phyloP scores from a whole-genome alignment of 2,329 filamentous ascomycete species.

The Onygenales sp. region DNA sequence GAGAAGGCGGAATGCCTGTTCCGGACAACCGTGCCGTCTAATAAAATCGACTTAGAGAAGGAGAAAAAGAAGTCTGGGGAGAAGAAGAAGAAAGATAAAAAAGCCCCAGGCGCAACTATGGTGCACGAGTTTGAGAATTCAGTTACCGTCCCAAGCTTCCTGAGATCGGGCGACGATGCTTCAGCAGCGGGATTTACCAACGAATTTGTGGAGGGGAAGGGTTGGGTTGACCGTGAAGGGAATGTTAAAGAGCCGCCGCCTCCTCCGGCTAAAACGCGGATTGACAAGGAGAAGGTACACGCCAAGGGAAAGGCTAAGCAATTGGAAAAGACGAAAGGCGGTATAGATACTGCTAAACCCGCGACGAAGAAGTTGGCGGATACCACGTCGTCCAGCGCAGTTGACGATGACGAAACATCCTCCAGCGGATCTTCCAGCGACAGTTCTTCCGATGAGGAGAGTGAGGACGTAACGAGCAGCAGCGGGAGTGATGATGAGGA shows the following conservation, averaged over 20 bases:
- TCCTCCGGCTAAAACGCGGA: slow-evolving; percentile 15
- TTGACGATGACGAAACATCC: slow-evolving; percentile 18
- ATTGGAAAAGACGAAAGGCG: slow-evolving; percentile 6
- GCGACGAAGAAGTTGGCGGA: slow-evolving; percentile 9
- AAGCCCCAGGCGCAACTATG: slow-evolving; percentile 52
- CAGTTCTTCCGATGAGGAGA: slow-evolving; percentile 12
- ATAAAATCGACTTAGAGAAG: slow-evolving; percentile 27
- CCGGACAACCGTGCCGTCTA: slow-evolving; percentile 66
- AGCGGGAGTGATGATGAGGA: slow-evolving; percentile 23
- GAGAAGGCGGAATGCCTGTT: slow-evolving; percentile 75
- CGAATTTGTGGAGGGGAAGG: slow-evolving; percentile 72
- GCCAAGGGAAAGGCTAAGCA: slow-evolving; percentile 12
- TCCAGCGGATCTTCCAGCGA: slow-evolving; percentile 17
- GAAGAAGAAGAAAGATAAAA: slow-evolving; percentile 53
- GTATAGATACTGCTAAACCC: slow-evolving; percentile 6
- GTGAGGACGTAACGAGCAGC: slow-evolving; percentile 8
- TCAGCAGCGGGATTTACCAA: slow-evolving; percentile 40
- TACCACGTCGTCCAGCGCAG: slow-evolving; percentile 19
- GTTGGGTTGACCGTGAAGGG: slow-evolving; percentile 77
- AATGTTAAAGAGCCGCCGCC: slow-evolving; percentile 48
- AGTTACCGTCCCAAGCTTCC: slow-evolving; percentile 70
- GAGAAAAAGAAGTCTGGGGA: slow-evolving; percentile 8
- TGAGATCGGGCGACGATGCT: slow-evolving; percentile 49
- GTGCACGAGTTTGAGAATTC: slow-evolving; percentile 88
- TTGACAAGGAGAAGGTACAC: slow-evolving; percentile 21